Percentiles rank a stretch among this genome's conserved stretches.
These are phyloP conservation scores for Sugiyamaella novakii DNA, from an alignment of 1,139 yeast genomes.

Conservation along the genomic window DNA sequence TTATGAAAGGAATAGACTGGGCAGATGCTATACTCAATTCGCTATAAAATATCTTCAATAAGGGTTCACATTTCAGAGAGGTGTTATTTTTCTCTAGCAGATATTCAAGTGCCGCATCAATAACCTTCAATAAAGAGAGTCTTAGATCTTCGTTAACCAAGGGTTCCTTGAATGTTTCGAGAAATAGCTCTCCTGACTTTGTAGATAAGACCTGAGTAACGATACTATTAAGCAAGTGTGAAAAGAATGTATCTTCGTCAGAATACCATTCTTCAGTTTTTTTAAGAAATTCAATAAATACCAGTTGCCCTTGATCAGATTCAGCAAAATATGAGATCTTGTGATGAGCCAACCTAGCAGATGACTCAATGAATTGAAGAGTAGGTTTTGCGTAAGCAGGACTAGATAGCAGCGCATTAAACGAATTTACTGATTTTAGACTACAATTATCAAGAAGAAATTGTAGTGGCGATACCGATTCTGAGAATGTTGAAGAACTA, in stretches of 20 bases:
- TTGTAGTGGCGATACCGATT: constrained; percentile 7
- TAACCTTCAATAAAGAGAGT: constrained; percentile 30
- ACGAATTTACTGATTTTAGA: not conserved
- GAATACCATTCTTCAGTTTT: constrained; percentile 30
- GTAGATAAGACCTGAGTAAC: constrained; percentile 18
- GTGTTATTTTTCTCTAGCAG: not conserved
- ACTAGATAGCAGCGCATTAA: constrained; percentile 2
- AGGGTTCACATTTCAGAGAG: constrained; percentile 7
- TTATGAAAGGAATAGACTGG: constrained; percentile 27
- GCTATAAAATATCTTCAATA: constrained; percentile 16
- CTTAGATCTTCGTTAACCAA: constrained; percentile 21
- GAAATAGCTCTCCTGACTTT: constrained; percentile 25
- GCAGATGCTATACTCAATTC: constrained; percentile 14
- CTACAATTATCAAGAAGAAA: constrained; percentile 1
- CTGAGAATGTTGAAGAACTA: not conserved
- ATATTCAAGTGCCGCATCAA: constrained; percentile 30
- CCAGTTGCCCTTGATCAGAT: constrained; percentile 18
- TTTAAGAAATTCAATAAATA: constrained; percentile 26
- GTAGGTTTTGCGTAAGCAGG: constrained; percentile 16
- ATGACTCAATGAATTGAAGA: constrained; percentile 21
- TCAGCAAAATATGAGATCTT: constrained; percentile 1
- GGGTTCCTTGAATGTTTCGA: constrained; percentile 22
- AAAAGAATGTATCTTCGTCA: constrained; percentile 21
- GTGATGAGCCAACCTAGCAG: constrained; percentile 2
- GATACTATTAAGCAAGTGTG: constrained; percentile 22